Evolutionary conservation across 2,329 filamentous ascomycete genomes (phyloP).

Genomic region (Thyridium curvatum): DNA sequence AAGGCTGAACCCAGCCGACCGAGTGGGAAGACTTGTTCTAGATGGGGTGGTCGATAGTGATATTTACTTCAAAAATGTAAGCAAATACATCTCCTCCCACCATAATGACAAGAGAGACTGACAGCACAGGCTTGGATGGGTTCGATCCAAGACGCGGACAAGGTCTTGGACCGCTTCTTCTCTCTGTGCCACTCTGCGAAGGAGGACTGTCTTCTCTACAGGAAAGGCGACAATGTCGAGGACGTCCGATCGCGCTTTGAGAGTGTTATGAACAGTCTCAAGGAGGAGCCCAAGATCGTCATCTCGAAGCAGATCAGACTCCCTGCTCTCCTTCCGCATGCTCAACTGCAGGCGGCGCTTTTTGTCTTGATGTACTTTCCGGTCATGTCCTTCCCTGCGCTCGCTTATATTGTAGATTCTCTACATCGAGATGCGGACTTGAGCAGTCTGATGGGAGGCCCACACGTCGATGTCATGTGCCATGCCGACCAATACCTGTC

Average conservation of each 20-base stretch:
- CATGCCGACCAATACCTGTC: conserved; percentile 1
- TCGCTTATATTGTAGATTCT: conserved; percentile 1
- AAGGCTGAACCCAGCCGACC: conserved; percentile 12
- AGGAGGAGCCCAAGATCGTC: conserved; percentile 24
- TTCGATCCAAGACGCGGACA: conserved; percentile 37
- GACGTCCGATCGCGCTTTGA: conserved; percentile 22
- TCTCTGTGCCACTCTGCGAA: conserved; percentile 38
- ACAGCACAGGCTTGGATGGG: conserved; percentile 20
- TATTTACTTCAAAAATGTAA: conserved; percentile 25
- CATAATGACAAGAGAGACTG: background rate
- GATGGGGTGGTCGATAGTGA: conserved; percentile 20
- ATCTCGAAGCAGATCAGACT: conserved; percentile 18
- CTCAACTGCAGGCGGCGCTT: conserved; percentile 27
- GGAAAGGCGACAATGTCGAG: conserved; percentile 22
- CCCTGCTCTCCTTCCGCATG: conserved; percentile 28
- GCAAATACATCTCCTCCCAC: background rate
- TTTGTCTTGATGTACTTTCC: conserved; percentile 28
- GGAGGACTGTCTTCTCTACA: conserved; percentile 28
- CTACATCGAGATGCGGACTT: conserved; percentile 5
- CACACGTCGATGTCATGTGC: conserved; percentile 9
- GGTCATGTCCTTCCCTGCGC: conserved; percentile 8
- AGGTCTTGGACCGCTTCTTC: conserved; percentile 38
- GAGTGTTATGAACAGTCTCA: conserved; percentile 21
- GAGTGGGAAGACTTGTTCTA: conserved; percentile 23
- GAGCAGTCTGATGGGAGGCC: conserved; percentile 1